Evolutionary conservation across 495 filamentous ascomycete species (phyloP).

Genomic region (Melanomma pulvis-pyrius): DNA sequence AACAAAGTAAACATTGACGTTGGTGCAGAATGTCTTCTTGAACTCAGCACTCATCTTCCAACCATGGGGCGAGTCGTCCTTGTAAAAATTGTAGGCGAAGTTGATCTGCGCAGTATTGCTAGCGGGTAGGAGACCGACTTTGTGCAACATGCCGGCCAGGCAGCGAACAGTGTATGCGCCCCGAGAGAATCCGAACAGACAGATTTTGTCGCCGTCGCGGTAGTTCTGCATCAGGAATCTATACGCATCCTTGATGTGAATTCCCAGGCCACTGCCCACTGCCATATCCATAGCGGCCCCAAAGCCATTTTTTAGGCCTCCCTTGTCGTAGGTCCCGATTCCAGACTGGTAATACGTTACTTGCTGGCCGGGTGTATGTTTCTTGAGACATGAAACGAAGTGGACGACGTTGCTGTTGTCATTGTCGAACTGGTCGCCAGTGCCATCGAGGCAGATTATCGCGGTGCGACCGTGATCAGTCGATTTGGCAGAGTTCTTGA

Average conservation of each 20-base stretch:
- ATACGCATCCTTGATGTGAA: slow-evolving; percentile 49
- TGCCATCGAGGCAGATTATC: slow-evolving; percentile 49
- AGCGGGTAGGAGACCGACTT: slow-evolving; percentile 47
- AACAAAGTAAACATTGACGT: slow-evolving; percentile 48
- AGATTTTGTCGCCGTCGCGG: slow-evolving; percentile 47
- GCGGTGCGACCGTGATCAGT: slow-evolving; percentile 39
- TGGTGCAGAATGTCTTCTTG: slow-evolving; percentile 49
- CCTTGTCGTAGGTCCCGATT: slow-evolving; percentile 48
- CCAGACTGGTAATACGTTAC: slow-evolving; percentile 50
- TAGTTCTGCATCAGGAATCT: slow-evolving; percentile 49
- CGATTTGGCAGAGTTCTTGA: slow-evolving; percentile 33
- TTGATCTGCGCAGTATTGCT: slow-evolving; percentile 43
- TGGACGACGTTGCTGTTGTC: slow-evolving; percentile 52
- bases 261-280: slow-evolving; percentile 46
- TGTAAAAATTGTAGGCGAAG: slow-evolving; percentile 51
- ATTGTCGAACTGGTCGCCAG: slow-evolving; percentile 48
- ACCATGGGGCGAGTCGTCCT: slow-evolving; percentile 44
- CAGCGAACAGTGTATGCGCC: slow-evolving; percentile 48
- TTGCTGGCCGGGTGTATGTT: slow-evolving; percentile 41
- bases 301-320: slow-evolving; percentile 43
- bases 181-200: slow-evolving; percentile 48
- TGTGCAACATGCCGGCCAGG: slow-evolving; percentile 46
- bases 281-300: slow-evolving; percentile 47
- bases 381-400: slow-evolving; percentile 48
- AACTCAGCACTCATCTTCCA: slow-evolving; percentile 46